Base-by-base conservation (phyloP, 495 filamentous ascomycete genomes). In the Ramalina intermedia region DNA sequence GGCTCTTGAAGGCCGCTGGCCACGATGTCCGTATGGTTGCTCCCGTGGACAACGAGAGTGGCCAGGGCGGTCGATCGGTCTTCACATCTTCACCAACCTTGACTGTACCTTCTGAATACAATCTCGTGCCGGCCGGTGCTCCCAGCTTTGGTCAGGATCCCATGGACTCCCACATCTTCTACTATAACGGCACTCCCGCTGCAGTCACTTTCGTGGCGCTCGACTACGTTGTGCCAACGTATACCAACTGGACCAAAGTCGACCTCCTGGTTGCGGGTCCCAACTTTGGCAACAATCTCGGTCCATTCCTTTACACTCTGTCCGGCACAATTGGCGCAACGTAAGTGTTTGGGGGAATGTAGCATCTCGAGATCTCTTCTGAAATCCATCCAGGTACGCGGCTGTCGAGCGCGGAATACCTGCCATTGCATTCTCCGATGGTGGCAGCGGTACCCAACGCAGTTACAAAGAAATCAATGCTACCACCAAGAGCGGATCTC, bases 191-290 rank as follows among this genome's bases (percentile, higher is more conserved):
- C 20, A 70, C 68, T 8, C 61, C 68, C 1, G 60, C 60, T 0
- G 58, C 66, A 1, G 65, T 63, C 41, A 59, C 61, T 3, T 52
- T 66, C 37, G 57, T 69, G n/a, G 65, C 61, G 6, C 59, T 76
- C 3, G 72, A 72, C 48, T 74, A 73, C 55, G 58, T 76, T 37
- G 63, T 74, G 6, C 71, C 72, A 17, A 66, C 53, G 17, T 66
- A 70, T 48, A 64, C 61, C 24, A 59, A 64, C 36, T 51, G 63
- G 54, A 52, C 39, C 6, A 51, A 50, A 3, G 61, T 62, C 3
- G 69, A 69, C 44, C 59, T 71, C 40, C 55, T 71, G 23, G 43
- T 71, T 14, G 49, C 61, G 6, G 68, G 69, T 3, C 68, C 69
- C 29, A 71, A 71, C 51, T 64, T 56, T 33, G 65, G 65, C 9